These are phyloP conservation scores for Aureobasidium sp. DNA, from an alignment of 2,329 filamentous ascomycete genomes.

Conservation along the genomic window DNA sequence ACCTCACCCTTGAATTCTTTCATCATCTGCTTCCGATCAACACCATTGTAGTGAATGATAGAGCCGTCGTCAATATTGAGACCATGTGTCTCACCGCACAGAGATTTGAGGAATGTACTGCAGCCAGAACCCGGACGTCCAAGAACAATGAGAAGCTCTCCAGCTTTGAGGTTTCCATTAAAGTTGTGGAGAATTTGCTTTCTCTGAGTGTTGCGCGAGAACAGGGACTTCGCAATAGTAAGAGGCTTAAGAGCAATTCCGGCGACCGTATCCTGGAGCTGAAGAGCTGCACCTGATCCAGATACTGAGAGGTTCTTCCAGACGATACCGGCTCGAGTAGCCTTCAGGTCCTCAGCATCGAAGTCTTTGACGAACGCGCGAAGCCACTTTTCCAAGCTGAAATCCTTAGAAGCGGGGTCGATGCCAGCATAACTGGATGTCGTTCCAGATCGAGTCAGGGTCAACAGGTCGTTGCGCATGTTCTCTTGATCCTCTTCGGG, in stretches of 20 bases:
- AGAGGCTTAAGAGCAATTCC: constrained; percentile 51
- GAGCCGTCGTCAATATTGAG: constrained; percentile 47
- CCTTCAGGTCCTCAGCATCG: constrained; percentile 49
- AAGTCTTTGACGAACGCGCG: constrained; percentile 45
- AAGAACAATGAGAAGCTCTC: constrained; percentile 43
- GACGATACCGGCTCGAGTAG: constrained; percentile 51
- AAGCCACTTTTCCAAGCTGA: constrained; percentile 49
- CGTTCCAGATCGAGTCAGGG: constrained; percentile 1
- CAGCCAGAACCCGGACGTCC: constrained; percentile 64
- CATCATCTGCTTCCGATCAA: constrained; percentile 35
- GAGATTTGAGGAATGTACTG: constrained; percentile 56
- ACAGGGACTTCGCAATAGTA: constrained; percentile 34
- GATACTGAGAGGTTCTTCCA: constrained; percentile 61
- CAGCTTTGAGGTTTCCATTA: constrained; percentile 46
- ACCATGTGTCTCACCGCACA: constrained; percentile 55
- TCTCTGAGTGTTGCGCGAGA: not conserved
- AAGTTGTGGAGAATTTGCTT: constrained; percentile 52
- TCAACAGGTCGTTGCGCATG: not conserved
- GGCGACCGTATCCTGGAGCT: constrained; percentile 61
- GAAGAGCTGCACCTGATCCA: constrained; percentile 59
- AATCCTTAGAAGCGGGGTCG: constrained; percentile 47
- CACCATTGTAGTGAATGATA: constrained; percentile 51
- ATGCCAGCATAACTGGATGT: constrained; percentile 37
- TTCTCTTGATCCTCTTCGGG: not conserved
- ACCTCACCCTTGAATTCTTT: constrained; percentile 42